phyloP scores from a whole-genome alignment of 2,329 filamentous ascomycete genomes.

The Botryotinia convoluta region DNA sequence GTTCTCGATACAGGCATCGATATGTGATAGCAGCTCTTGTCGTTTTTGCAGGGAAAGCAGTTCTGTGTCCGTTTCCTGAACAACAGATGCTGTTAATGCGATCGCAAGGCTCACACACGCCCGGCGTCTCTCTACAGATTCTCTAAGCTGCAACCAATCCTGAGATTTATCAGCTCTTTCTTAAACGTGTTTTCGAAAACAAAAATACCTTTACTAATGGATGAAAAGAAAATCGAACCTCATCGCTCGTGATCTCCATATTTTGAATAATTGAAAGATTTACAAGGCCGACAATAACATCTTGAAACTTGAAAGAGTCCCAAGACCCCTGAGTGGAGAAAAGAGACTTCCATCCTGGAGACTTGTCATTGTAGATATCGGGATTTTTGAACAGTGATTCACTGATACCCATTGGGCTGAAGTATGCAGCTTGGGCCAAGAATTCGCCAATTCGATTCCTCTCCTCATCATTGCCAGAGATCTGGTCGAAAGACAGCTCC shows the following conservation, averaged over 20 bases:
- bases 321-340: conserved; percentile 19
- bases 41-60: conserved; percentile 3
- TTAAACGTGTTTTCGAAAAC: not conserved
- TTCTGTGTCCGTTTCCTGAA: conserved; percentile 2
- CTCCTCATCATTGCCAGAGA: conserved; percentile 20
- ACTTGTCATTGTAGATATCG: not conserved
- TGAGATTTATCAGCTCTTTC: conserved; percentile 3
- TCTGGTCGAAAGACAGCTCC: conserved; percentile 31
- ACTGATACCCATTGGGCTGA: conserved; percentile 21
- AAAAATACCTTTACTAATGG: conserved; percentile 28
- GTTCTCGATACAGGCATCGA: conserved; percentile 17
- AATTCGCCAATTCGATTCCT: conserved; percentile 21
- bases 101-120: not conserved
- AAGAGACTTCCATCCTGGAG: not conserved
- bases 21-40: conserved; percentile 9
- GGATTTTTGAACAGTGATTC: conserved; percentile 15
- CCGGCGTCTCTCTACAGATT: not conserved
- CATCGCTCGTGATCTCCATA: conserved; percentile 8
- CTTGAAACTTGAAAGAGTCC: conserved; percentile 27
- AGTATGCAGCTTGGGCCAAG: conserved; percentile 29
- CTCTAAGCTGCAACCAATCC: conserved; percentile 9
- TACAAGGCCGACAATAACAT: conserved; percentile 23
- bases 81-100: not conserved
- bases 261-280: conserved; percentile 30
- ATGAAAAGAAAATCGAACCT: conserved; percentile 27